Evolutionary conservation across 2,329 filamentous ascomycete genomes (phyloP).

Genomic region (Aspergillus ruber): DNA sequence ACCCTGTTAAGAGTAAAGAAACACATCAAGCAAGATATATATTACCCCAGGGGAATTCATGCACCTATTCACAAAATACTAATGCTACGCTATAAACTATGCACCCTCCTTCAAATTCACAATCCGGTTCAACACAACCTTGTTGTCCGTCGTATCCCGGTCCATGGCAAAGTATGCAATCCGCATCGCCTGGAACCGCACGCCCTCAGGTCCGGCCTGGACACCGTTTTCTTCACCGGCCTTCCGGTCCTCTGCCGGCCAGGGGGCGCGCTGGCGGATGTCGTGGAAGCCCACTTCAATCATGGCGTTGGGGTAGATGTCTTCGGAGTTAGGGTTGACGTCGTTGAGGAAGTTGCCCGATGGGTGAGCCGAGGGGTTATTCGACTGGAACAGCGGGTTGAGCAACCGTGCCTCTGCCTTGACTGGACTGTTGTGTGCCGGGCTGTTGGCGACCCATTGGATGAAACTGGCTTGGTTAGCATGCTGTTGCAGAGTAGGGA

Average conservation of each 20-base stretch:
- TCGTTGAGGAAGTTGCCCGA: constrained; percentile 75
- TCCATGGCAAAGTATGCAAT: constrained; percentile 64
- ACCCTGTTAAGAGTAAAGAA: too few relatives aligned
- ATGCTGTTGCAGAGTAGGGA: background rate
- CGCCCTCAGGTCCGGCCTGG: constrained; percentile 57
- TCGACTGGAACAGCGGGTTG: constrained; percentile 77
- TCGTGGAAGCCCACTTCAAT: constrained; percentile 80
- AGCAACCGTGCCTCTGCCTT: constrained; percentile 70
- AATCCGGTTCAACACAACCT: constrained; percentile 82
- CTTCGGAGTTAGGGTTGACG: constrained; percentile 76
- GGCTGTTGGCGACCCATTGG: constrained; percentile 76
- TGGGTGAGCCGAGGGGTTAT: constrained; percentile 67
- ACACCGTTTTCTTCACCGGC: constrained; percentile 15
- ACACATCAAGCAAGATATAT: too few relatives aligned
- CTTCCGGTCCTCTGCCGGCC: constrained; percentile 69
- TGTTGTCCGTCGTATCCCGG: constrained; percentile 69
- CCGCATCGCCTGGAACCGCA: constrained; percentile 86
- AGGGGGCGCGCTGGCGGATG: constrained; percentile 65
- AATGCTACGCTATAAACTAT: background rate
- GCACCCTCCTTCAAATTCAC: constrained; percentile 72
- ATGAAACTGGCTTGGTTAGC: constrained; percentile 48
- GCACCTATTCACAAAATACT: too few relatives aligned
- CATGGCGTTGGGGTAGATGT: constrained; percentile 69
- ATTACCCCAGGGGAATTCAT: too few relatives aligned
- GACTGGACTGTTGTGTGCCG: constrained; percentile 54